Evolutionary conservation across 1,139 yeast species (phyloP).

Genomic region (Saccharomyces pastorianus): DNA sequence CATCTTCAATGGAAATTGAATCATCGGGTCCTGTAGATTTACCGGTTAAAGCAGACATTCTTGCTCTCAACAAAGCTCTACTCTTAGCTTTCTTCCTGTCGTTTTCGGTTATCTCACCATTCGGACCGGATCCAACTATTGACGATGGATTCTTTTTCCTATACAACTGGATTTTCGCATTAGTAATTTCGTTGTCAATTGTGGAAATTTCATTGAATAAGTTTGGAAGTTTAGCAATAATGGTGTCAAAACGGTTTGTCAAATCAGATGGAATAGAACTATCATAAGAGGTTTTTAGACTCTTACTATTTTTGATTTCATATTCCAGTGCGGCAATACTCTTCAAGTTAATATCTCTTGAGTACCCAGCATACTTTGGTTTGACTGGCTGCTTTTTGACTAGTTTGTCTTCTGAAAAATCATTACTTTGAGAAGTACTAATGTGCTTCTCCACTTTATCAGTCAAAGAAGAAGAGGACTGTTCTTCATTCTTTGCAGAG

Average conservation of each 20-base stretch:
- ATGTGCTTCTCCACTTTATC: slow-evolving; percentile 9
- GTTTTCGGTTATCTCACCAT: slow-evolving; percentile 73
- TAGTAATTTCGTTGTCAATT: slow-evolving; percentile 62
- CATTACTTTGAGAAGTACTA: too few species aligned
- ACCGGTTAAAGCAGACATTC: slow-evolving; percentile 92
- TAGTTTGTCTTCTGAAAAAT: too few species aligned
- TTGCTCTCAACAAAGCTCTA: slow-evolving; percentile 65
- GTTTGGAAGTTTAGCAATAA: slow-evolving; percentile 63
- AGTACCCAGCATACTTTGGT: slow-evolving; percentile 17
- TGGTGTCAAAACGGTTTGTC: slow-evolving; percentile 32
- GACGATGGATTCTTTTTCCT: slow-evolving; percentile 58
- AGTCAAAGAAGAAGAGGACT: not conserved
- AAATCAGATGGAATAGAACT: slow-evolving; percentile 29
- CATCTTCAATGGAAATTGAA: slow-evolving; percentile 32
- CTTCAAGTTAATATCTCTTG: slow-evolving; percentile 29
- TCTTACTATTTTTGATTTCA: slow-evolving; percentile 40
- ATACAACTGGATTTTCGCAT: slow-evolving; percentile 55
- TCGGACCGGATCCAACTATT: slow-evolving; percentile 73
- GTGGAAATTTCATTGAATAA: slow-evolving; percentile 53
- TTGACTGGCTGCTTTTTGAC: not conserved
- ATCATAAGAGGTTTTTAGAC: slow-evolving; percentile 21
- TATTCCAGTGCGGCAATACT: slow-evolving; percentile 59
- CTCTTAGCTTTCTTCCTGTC: slow-evolving; percentile 75
- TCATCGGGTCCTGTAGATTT: slow-evolving; percentile 45
- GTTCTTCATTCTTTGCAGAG: slow-evolving; percentile 3